A percentile compares a stretch with the other conserved stretches of the same genome.
phyloP scores from a whole-genome alignment of 2,329 filamentous ascomycete species.

The Rachicladosporium sp. region DNA sequence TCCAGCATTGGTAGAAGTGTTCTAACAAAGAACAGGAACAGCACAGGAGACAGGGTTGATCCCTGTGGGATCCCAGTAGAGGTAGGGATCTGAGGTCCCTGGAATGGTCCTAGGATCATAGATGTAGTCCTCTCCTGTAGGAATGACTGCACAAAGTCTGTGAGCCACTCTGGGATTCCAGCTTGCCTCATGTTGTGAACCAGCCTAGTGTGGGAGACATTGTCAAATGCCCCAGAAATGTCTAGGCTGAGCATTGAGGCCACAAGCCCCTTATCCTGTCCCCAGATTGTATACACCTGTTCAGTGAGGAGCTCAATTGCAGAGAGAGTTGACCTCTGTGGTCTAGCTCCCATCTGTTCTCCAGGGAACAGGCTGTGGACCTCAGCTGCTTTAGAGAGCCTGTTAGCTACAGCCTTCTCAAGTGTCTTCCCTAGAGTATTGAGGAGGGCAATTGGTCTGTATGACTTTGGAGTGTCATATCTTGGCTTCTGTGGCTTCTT shows the following conservation, averaged over 20 bases:
- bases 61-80: constrained; percentile 21
- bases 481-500: constrained; percentile 15
- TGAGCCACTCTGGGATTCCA: constrained; percentile 15
- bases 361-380: constrained; percentile 14
- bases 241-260: constrained; percentile 21
- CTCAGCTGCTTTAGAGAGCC: no score
- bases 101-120: constrained; percentile 11
- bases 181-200: constrained; percentile 22
- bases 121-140: constrained; percentile 7
- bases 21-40: constrained; percentile 24
- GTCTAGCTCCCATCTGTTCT: constrained; percentile 18
- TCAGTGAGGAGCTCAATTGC: constrained; percentile 18
- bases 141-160: constrained; percentile 19
- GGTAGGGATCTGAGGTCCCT: constrained; percentile 10
- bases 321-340: constrained; percentile 15
- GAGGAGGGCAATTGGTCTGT: constrained; percentile 18
- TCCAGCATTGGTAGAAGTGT: constrained; percentile 17
- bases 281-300: constrained; percentile 11
- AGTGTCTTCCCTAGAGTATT: constrained; percentile 18
- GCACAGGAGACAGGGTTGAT: constrained; percentile 21
- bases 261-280: constrained; percentile 11
- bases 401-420: no score
- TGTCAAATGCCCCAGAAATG: constrained; percentile 20
- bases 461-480: constrained; percentile 15
- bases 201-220: constrained; percentile 26